Base-by-base conservation (phyloP, 2,329 filamentous ascomycete species). In the Cercospora brassicicola region DNA sequence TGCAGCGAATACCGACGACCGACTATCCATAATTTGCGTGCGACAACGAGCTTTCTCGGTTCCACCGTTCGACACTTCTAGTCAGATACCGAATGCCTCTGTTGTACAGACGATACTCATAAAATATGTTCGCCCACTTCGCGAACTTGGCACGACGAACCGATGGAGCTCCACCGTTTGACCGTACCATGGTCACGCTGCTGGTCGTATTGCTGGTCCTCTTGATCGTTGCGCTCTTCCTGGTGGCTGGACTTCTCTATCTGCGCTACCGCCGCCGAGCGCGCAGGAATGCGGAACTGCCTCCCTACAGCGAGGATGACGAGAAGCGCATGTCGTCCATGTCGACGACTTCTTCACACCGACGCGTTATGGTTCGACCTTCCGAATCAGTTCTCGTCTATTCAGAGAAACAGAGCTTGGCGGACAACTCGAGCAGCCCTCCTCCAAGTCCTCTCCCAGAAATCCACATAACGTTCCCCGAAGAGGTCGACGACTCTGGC, bases 401-500 rank as follows among this genome's bases (percentile, higher is more conserved):
- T 79, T 88, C 91, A 75, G 90, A 92, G 79, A 93, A 95, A 81
- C 88, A 90, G 78, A 88, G 88, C 72, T 89, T 96, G 81, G 88
- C 94, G 73, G 86, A 89, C 72, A 91, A 91, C 81, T 91, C 91
- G 33, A 84, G 86, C 68, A 90, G 89, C 71, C 90, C 92, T 15
- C 91, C 94, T 23, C 84, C 90, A 75, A 92, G 88, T 80, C 90
- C 91, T 73, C 87, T 98, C 30, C 95, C 95, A 20, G 92, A 98
- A 82, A 99, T 99, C 76, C 93, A 94, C 81, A 97, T 99, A 80
- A 98, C 95, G 39, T 98, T 99, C 84, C 95, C 95, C 15, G 92
- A 96, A 75, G 95, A 98, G 84, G 90, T 96, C 74, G 94, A 97
- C 77, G 91, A 93, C 60, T 77, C 82, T 64, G 94, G 94, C 74